Percentiles rank a stretch among this genome's conserved stretches.
Evolutionary conservation across 495 filamentous ascomycete genomes (phyloP).

Genomic region (Neurospora tetrasperma): DNA sequence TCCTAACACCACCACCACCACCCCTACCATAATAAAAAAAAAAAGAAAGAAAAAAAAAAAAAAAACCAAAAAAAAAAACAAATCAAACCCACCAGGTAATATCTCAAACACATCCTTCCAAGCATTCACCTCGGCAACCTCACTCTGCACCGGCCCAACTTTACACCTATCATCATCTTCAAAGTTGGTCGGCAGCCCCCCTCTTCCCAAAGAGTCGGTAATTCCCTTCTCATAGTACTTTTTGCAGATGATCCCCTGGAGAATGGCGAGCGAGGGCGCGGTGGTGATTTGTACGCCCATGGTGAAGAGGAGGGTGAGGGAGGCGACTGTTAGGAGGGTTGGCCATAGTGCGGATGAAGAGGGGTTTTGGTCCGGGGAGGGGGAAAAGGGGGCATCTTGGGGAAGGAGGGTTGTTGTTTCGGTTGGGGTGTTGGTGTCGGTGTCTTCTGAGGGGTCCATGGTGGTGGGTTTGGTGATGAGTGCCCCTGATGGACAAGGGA

Average conservation of each 20-base stretch:
- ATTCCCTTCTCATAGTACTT: constrained; percentile 15
- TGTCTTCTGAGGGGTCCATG: not conserved
- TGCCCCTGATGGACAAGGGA: not conserved
- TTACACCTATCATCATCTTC: constrained; percentile 20
- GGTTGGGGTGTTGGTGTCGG: not conserved
- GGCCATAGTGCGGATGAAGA: not conserved
- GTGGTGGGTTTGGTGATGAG: not conserved
- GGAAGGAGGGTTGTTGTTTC: not conserved
- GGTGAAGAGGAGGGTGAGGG: constrained; percentile 13
- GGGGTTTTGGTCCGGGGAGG: not conserved
- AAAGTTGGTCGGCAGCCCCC: not conserved
- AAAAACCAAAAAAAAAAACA: not conserved
- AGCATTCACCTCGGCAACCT: constrained; percentile 32
- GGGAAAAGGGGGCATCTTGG: not conserved
- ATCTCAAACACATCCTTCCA: constrained; percentile 32
- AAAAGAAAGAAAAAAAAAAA: not conserved
- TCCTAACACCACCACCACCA: not conserved
- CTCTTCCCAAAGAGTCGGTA: not conserved
- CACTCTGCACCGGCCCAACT: constrained; percentile 33
- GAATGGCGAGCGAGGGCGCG: constrained; percentile 29
- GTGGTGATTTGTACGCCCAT: constrained; percentile 21
- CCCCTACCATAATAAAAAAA: not conserved
- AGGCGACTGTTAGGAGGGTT: constrained; percentile 6
- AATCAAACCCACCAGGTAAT: constrained; percentile 19
- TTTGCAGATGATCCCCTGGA: constrained; percentile 33